Base-by-base conservation (phyloP, 208 protist species). In the Trypanosoma cruzi region DNA sequence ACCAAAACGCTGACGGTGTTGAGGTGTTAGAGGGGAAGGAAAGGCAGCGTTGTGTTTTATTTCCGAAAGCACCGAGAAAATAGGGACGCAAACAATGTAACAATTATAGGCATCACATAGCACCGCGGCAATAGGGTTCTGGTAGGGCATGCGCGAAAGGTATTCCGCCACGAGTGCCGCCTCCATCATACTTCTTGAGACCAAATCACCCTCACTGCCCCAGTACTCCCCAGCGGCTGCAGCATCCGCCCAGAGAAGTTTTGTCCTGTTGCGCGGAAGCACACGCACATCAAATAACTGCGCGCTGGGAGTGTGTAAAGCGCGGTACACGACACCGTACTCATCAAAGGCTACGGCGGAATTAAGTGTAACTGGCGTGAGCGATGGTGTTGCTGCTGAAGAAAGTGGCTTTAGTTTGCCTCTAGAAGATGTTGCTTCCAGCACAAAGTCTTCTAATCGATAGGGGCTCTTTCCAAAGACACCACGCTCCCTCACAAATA, bases 261-360 rank as follows among this genome's bases (percentile, higher is more conserved):
- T 75, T 32, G 81, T 81, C 18, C 78, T 66, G 72, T 82, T 82
- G 40, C 86, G 77, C 46, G 90, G 86, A 46, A 94, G 73, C 18
- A 93, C 84, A 32, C 81, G 85, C 22, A 93, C 85, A 68, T 96
- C 90, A 73, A 90, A 96, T 49, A 93, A 75, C 74, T 92, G 80
- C 14, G 59, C 71, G n/a, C 81, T 92, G 40, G 71, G 80, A 64
- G 86, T 75, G 60, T 79, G 84, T 36, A 93, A 75, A 1, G 79
- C 88, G 26, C 90, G 82, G 22, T 83, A 79, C n/a, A 96, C 78
- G 13, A 84, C 79, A 37, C 90, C 88, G 65, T 89, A 93, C 10
- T 81, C 54, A 32, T 80, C 88, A 49, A 86, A 63, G 2, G 81
- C 84, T 10, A 93, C 85, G 4, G 84, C 74, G 16, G 83, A 85